These are phyloP conservation scores for Xylaria polymorpha DNA, from an alignment of 2,329 filamentous ascomycete genomes.

Conservation along the genomic window DNA sequence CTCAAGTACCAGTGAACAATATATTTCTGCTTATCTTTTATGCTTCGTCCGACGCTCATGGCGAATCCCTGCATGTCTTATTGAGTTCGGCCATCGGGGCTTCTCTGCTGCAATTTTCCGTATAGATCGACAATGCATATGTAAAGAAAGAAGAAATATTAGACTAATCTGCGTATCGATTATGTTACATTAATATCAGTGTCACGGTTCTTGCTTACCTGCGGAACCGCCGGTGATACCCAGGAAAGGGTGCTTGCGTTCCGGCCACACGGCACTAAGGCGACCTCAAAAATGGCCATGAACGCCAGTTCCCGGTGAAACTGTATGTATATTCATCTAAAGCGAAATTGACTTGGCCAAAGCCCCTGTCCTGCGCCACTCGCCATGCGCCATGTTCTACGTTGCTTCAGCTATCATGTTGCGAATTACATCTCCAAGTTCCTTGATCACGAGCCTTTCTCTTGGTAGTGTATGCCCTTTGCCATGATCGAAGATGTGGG, in stretches of 20 bases:
- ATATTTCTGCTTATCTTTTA: constrained; percentile 37
- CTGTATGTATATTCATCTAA: constrained; percentile 16
- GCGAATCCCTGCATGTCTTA: constrained; percentile 35
- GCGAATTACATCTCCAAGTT: constrained; percentile 59
- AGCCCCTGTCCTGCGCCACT: not conserved
- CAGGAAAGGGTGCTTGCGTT: not conserved
- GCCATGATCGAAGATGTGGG: constrained; percentile 72
- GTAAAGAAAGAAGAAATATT: not conserved
- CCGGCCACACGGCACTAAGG: not conserved
- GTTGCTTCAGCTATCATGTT: constrained; percentile 47
- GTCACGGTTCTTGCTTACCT: not conserved
- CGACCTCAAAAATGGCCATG: not conserved
- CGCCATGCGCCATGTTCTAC: constrained; percentile 7
- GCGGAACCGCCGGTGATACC: not conserved
- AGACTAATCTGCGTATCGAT: not conserved
- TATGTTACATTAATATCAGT: constrained; percentile 2
- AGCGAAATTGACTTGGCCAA: not conserved
- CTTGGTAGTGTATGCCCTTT: constrained; percentile 72
- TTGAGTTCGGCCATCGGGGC: not conserved
- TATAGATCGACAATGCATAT: constrained; percentile 29
- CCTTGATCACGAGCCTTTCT: constrained; percentile 60
- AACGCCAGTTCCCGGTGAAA: not conserved
- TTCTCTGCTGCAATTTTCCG: not conserved
- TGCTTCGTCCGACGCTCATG: constrained; percentile 16
- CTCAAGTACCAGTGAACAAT: constrained; percentile 44